Percentiles rank a stretch among this genome's conserved stretches.
These are phyloP conservation scores for Shiraia bambusicola DNA, from an alignment of 2,329 filamentous ascomycete species.

Conservation along the genomic window DNA sequence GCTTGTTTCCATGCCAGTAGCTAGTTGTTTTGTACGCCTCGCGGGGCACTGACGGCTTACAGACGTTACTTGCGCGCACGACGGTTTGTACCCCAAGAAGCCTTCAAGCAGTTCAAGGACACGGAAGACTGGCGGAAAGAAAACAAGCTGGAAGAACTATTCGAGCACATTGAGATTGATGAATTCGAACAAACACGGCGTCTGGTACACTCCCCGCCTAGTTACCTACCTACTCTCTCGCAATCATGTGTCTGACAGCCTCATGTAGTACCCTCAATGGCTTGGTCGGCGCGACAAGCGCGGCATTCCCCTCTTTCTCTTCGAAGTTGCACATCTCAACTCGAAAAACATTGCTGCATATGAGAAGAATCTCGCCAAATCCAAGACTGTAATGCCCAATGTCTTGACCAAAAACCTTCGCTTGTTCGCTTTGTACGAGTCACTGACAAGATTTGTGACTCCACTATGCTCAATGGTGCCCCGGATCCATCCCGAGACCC, in stretches of 20 bases:
- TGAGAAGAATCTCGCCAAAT: constrained; percentile 63
- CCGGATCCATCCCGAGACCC: constrained; percentile 73
- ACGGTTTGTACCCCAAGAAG: constrained; percentile 75
- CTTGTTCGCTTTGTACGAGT: constrained; percentile 91
- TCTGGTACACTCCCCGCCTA: constrained; percentile 57
- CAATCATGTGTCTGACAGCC: constrained; percentile 19
- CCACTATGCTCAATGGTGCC: constrained; percentile 80
- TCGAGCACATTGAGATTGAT: constrained; percentile 81
- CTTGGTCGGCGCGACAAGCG: constrained; percentile 86
- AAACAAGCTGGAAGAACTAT: constrained; percentile 76
- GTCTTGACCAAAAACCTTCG: constrained; percentile 76
- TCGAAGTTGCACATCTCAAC: constrained; percentile 81
- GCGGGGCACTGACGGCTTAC: constrained; percentile 30
- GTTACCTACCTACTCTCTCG: constrained; percentile 1
- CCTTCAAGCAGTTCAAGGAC: constrained; percentile 79
- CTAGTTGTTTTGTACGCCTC: constrained; percentile 6
- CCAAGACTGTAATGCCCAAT: constrained; percentile 61
- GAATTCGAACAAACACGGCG: constrained; percentile 79
- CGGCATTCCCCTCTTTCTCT: constrained; percentile 90
- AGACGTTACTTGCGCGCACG: constrained; percentile 86
- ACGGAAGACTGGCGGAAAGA: constrained; percentile 85
- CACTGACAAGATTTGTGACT: constrained; percentile 82
- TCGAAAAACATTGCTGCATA: constrained; percentile 78
- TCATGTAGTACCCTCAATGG: constrained; percentile 83
- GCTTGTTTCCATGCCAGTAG: constrained; percentile 32